These are phyloP conservation scores for Ganoderma sp. DNA, from an alignment of 1,284 basidiomycete genomes.

Conservation along the genomic window DNA sequence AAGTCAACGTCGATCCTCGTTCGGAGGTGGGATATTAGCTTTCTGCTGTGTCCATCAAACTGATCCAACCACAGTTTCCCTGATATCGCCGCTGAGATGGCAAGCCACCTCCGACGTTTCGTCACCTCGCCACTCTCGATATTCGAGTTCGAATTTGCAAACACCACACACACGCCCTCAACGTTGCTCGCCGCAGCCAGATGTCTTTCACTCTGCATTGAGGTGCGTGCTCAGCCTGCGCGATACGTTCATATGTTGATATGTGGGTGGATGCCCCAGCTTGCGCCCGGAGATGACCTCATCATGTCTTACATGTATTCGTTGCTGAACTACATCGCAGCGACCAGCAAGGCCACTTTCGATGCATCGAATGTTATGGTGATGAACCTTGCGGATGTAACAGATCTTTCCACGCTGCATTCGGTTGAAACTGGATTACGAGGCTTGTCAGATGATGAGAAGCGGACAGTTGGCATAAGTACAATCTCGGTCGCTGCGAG, in stretches of 20 bases:
- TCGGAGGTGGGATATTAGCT: constrained; percentile 62
- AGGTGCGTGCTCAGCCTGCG: constrained; percentile 51
- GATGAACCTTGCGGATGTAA: constrained; percentile 38
- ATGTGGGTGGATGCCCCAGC: constrained; percentile 46
- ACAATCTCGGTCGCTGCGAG: constrained; percentile 90
- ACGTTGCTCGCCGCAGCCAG: constrained; percentile 86
- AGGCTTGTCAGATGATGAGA: constrained; percentile 83
- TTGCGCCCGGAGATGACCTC: constrained; percentile 88
- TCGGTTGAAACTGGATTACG: constrained; percentile 66
- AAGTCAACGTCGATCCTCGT: constrained; percentile 83
- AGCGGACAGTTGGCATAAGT: constrained; percentile 83
- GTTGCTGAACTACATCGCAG: constrained; percentile 88
- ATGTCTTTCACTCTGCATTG: constrained; percentile 89
- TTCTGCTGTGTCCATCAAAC: constrained; percentile 3
- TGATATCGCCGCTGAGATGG: constrained; percentile 78
- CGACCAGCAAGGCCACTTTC: constrained; percentile 76
- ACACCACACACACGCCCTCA: constrained; percentile 74
- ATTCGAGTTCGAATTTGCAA: constrained; percentile 85
- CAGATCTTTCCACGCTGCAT: constrained; percentile 55
- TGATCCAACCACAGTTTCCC: constrained; percentile 64
- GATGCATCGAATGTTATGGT: constrained; percentile 55
- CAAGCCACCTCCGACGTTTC: constrained; percentile 84
- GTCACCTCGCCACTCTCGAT: constrained; percentile 88
- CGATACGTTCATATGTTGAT: background rate
- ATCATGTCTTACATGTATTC: constrained; percentile 97